Base-by-base conservation (phyloP, 1,139 yeast genomes). In the Hyphopichia pseudoburtonii region DNA sequence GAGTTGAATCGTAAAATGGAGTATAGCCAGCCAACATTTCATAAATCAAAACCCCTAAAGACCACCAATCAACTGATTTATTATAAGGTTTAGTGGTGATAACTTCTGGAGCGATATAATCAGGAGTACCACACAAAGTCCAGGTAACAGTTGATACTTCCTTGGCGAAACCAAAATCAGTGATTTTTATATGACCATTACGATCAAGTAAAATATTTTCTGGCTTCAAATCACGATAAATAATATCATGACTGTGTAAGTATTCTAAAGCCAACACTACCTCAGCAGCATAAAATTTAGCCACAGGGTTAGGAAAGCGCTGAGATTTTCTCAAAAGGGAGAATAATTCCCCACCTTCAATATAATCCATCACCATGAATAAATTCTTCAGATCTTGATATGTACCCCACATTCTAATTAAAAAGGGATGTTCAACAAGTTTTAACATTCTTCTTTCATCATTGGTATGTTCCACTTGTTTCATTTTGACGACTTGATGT, bases 41-140 rank as follows among this genome's bases (percentile, higher is more conserved):
- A 51, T 70, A 78, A 33, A 78, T 77, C 40, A 78, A 62, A 10
- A 78, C 77, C 14, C 83, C 83, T 48, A 78, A 67, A 3, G 80
- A 74, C 83, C 83, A 78, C 82, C 82, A 78, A 54, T 78, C 83
- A 11, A 78, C 82, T 2, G 81, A 75, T 48, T 77, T 76, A 52
- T 78, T 78, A 54, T 78, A 78, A 3, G 82, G 81, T 50, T 78
- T 78, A 28, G 81, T 76, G 11, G 82, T 75, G 37, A 78, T 76
- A 28, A 78, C 82, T 54, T 78, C 83, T 1, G 83, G 83, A 0
- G 83, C 83, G 40, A 78, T 78, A 52, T 78, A 78, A 56, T 78
- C 83, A 0, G 83, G 83, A 0, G 83, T 78, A 33, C 83, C 83
- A 62, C 83, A 78, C 43, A 78, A 66, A 1, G 83, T 78, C 66